A percentile compares a stretch with the other conserved stretches of the same genome.
Conservation (phyloP, 1,284 basidiomycete genomes). For the Trichosporon ovoides region DNA sequence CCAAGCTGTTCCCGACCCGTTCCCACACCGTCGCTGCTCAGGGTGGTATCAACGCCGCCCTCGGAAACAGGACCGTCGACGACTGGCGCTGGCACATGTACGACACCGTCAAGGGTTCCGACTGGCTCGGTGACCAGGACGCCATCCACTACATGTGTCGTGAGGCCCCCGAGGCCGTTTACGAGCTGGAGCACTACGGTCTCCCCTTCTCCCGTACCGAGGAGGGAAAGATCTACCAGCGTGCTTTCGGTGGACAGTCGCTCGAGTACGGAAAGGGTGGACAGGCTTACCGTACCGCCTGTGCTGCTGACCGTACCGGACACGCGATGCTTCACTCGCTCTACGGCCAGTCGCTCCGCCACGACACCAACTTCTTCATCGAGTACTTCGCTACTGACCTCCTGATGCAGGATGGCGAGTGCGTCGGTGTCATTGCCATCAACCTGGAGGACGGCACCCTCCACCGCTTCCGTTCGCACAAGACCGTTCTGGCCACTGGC, state of each 20-base stretch:
- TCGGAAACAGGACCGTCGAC: conserved; percentile 99
- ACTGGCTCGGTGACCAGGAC: conserved; percentile 99
- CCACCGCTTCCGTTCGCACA: conserved; percentile 96
- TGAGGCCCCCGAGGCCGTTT: conserved; percentile 63
- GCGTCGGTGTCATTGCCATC: conserved; percentile 96
- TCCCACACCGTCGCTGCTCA: conserved; percentile 99
- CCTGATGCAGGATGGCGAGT: conserved; percentile 98
- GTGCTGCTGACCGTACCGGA: conserved; percentile 97
- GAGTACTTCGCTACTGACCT: conserved; percentile 98
- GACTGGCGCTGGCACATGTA: conserved; percentile 99
- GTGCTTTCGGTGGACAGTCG: conserved; percentile 98
- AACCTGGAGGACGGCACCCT: conserved; percentile 99
- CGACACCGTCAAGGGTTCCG: conserved; percentile 98
- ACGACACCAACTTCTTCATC: conserved; percentile 99
- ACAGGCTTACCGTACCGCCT: conserved; percentile 98
- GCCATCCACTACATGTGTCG: conserved; percentile 99
- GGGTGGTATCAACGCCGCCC: conserved; percentile 98
- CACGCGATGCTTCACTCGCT: conserved; percentile 98
- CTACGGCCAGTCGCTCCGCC: conserved; percentile 96
- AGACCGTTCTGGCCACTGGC: conserved; percentile 96
- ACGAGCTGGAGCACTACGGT: conserved; percentile 94
- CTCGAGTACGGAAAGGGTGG: conserved; percentile 97
- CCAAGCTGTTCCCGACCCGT: conserved; percentile 98
- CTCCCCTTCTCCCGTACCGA: conserved; percentile 98
- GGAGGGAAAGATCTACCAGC: conserved; percentile 99